A percentile compares a stretch with the other conserved stretches of the same genome.
phyloP scores from a whole-genome alignment of 75 land plant species.

The Pinus taeda region DNA sequence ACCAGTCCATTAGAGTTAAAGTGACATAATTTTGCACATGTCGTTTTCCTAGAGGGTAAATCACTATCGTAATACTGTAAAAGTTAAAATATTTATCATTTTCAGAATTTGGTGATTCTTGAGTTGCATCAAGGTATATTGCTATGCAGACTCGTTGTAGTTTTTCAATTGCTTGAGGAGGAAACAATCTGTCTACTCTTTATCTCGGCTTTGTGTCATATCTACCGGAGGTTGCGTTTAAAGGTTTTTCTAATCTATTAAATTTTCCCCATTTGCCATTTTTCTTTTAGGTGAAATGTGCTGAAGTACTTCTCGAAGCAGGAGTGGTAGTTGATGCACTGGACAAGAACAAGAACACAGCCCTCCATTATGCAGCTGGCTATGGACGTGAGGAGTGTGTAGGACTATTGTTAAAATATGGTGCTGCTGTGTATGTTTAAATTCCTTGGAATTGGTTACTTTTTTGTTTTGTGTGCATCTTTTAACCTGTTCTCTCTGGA shows the following conservation, averaged over 20 bases:
- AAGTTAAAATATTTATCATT: background rate
- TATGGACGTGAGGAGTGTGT: conserved; percentile 43
- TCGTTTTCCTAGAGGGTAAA: background rate
- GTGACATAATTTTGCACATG: background rate
- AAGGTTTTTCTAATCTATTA: background rate
- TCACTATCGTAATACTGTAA: background rate
- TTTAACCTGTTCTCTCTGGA: background rate
- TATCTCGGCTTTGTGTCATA: background rate
- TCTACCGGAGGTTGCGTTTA: background rate
- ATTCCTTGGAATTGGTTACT: background rate
- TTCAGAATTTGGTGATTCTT: background rate
- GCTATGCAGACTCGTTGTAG: background rate
- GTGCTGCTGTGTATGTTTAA: conserved; percentile 39
- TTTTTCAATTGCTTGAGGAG: background rate
- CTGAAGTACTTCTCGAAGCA: conserved; percentile 32
- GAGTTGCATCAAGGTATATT: background rate
- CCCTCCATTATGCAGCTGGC: conserved; percentile 47
- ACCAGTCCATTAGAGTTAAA: background rate
- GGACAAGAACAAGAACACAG: conserved; percentile 42
- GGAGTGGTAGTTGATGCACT: conserved; percentile 44
- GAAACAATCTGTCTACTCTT: background rate
- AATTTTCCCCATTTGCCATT: background rate
- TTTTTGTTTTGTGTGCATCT: background rate
- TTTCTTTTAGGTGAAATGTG: conserved; percentile 23
- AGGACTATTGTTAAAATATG: conserved; percentile 35